phyloP scores from a whole-genome alignment of 108 stramenopile genomes.

The Stephanodiscus triporus region DNA sequence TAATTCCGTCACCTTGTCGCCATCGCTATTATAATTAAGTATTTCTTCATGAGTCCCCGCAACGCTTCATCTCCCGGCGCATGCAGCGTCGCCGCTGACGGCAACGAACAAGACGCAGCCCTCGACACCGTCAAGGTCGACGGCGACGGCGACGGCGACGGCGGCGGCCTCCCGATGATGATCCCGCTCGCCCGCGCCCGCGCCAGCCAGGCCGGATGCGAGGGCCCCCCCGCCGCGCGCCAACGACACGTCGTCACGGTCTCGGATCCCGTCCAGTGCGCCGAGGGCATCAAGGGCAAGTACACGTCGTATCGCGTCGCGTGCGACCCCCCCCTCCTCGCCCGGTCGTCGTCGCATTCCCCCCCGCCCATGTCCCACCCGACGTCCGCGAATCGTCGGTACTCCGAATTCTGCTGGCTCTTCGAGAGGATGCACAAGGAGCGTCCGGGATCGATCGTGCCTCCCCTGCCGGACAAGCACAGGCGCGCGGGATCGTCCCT shows the following conservation, averaged over 20 bases:
- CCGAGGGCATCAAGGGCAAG: conserved; percentile 41
- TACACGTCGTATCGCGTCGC: conserved; percentile 42
- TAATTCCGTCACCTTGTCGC: no score
- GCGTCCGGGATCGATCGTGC: conserved; percentile 87
- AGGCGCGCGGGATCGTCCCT: conserved; percentile 40
- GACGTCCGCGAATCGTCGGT: conserved; percentile 75
- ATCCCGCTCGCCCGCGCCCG: no score
- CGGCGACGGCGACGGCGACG: not conserved
- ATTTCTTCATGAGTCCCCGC: not conserved
- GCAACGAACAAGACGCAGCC: not conserved
- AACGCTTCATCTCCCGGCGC: not conserved
- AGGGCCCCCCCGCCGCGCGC: no score
- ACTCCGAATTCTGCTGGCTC: conserved; percentile 92
- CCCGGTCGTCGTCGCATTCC: not conserved
- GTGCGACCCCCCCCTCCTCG: conserved; percentile 29
- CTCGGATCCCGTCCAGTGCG: conserved; percentile 34
- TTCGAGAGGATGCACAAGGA: conserved; percentile 70
- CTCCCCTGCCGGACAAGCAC: conserved; percentile 87
- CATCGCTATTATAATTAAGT: no score
- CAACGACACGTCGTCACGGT: conserved; percentile 26
- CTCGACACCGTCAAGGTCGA: not conserved
- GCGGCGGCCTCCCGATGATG: no score
- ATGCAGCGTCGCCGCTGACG: not conserved
- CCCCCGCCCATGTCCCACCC: conserved; percentile 14
- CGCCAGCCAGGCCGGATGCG: no score